Evolutionary conservation across 345 rosid genomes (phyloP), one percentile per base, ranked within the genome.

Genomic region (Turritis glabra): DNA sequence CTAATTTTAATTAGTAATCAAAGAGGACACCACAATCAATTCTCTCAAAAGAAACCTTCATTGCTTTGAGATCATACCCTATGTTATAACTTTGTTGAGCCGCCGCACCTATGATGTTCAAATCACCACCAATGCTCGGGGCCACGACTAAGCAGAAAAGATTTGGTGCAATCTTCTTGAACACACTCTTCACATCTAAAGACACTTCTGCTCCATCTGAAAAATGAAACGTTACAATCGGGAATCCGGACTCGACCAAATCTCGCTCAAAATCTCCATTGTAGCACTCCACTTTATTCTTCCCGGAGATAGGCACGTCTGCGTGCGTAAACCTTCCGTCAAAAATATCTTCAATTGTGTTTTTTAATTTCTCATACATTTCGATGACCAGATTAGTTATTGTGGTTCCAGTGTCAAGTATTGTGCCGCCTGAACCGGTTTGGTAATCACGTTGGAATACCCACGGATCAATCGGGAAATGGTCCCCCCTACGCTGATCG

Each of bases 21-120:
- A 63, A 64, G 4, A 64, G 55, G 5, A 64, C 55, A 44, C 71
- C 46, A 56, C 74, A 69, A 18, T 69, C 74, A 26, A 69, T 43
- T 13, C 29, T 69, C 4, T 69, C 52, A 69, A 69, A 69, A 18
- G 53, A 69, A 8, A 56, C 25, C 14, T 9, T 25, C 7, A n/a
- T 25, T 15, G 41, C 18, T 27, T 40, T 0, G 19, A 69, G 74
- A 69, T 69, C 74, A 56, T 26, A 69, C 1, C 64, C 74, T 0
- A 69, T n/a, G 32, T 69, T 69, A 29, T 69, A 57, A 8, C 11
- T 40, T 2, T 69, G 74, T 43, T 69, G 74, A 69, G 74, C 74
- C 43, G 48, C 27, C 8, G 29, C 54, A 37, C 74, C 74, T 5
- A 69, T 69, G 51, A 21, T 46, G 40, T 57, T 56, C 17, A 19